Conservation (phyloP, 2,329 filamentous ascomycete genomes). For the Cladosporium sp. region DNA sequence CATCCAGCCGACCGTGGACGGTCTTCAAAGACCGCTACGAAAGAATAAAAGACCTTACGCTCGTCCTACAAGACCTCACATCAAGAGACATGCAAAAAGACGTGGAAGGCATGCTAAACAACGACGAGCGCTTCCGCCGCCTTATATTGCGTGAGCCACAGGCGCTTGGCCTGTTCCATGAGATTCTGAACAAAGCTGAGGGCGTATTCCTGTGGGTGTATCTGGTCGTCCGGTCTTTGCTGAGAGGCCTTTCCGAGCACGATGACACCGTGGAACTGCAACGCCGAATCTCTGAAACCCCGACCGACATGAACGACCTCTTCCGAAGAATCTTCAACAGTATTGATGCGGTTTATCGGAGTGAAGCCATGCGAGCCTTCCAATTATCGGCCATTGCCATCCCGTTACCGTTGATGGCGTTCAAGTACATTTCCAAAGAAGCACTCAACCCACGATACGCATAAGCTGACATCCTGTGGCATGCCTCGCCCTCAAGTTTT, state of each 20-base stretch:
- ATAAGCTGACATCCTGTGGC: no score
- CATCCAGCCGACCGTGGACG: slow-evolving; percentile 20
- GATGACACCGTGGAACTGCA: not conserved
- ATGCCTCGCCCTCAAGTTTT: no score
- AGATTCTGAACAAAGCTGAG: slow-evolving; percentile 24
- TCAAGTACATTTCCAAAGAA: not conserved
- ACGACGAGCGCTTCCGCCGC: not conserved
- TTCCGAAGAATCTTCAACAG: not conserved
- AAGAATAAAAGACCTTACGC: no score
- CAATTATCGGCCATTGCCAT: not conserved
- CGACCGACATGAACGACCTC: not conserved
- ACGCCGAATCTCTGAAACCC: not conserved
- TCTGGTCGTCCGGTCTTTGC: slow-evolving; percentile 29
- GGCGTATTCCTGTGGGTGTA: slow-evolving; percentile 34
- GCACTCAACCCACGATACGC: no score
- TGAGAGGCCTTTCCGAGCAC: slow-evolving; percentile 13
- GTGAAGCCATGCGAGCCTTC: not conserved
- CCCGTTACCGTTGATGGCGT: not conserved
- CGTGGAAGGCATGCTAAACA: slow-evolving; percentile 23
- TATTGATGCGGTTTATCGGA: not conserved
- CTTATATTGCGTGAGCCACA: slow-evolving; percentile 21
- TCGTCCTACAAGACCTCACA: slow-evolving; percentile 4
- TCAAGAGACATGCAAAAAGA: slow-evolving; percentile 21
- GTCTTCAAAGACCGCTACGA: slow-evolving; percentile 6
- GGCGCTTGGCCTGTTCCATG: slow-evolving; percentile 16